phyloP scores from a whole-genome alignment of 2,329 filamentous ascomycete species.

The Fusarium kyushuense region DNA sequence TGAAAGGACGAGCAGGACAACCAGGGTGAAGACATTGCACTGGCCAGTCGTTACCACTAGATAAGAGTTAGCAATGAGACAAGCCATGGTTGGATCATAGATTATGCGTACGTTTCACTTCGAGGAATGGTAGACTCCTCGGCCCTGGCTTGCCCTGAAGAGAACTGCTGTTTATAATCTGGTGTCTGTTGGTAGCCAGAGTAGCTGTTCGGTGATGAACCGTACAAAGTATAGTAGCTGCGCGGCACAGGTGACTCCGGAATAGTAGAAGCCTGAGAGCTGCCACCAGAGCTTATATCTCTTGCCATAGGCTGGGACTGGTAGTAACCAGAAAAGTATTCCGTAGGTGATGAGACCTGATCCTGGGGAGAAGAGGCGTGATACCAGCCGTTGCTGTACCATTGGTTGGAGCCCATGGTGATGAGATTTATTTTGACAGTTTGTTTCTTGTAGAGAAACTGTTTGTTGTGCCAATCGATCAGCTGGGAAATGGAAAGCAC shows the following conservation, averaged over 20 bases:
- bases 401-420: conserved; percentile 38
- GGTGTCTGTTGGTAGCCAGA: conserved; percentile 24
- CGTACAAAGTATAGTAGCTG: conserved; percentile 37
- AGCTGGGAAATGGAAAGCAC: conserved; percentile 7
- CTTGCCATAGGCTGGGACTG: conserved; percentile 48
- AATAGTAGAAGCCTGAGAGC: conserved; percentile 44
- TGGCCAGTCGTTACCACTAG: conserved; percentile 50
- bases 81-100: not conserved
- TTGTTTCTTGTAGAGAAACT: not conserved
- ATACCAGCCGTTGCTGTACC: conserved; percentile 25
- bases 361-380: conserved; percentile 38
- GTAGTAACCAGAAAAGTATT: conserved; percentile 35
- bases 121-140: conserved; percentile 19
- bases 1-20: conserved; percentile 62
- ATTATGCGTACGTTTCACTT: conserved; percentile 33
- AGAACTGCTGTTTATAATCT: conserved; percentile 27
- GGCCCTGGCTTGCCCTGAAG: conserved; percentile 1
- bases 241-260: conserved; percentile 47
- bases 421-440: not conserved
- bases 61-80: conserved; percentile 13
- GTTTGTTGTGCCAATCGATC: conserved; percentile 10
- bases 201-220: conserved; percentile 23
- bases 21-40: conserved; percentile 55
- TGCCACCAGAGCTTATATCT: conserved; percentile 49
- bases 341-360: conserved; percentile 34